These are phyloP conservation scores for Mortierella sp. DNA, from an alignment of 371 early-diverging fungal species.

Conservation along the genomic window DNA sequence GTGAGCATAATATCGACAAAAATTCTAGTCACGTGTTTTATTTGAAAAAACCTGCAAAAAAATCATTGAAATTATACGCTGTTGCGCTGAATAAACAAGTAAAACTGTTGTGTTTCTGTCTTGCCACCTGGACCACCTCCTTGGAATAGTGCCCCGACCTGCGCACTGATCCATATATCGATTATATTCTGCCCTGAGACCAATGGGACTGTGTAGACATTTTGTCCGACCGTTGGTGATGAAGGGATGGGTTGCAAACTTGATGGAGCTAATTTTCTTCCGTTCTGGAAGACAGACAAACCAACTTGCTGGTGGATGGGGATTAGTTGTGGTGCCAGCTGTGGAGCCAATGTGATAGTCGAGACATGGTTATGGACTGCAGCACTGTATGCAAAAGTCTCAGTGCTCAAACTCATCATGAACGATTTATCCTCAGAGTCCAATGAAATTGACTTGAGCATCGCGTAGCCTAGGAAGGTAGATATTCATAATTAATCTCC, in stretches of 20 bases:
- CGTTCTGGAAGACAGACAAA: constrained; percentile 53
- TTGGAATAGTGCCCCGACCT: constrained; percentile 49
- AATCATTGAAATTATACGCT: constrained; percentile 12
- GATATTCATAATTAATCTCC: background rate
- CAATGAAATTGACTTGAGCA: constrained; percentile 45
- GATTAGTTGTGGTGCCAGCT: constrained; percentile 41
- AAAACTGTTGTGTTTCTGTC: constrained; percentile 53
- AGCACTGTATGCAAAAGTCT: constrained; percentile 41
- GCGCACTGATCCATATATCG: constrained; percentile 55
- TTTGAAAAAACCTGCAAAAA: background rate
- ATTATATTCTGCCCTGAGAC: constrained; percentile 41
- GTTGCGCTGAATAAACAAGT: constrained; percentile 47
- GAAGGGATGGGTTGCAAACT: constrained; percentile 25
- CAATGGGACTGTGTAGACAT: constrained; percentile 44
- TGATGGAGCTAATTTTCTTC: constrained; percentile 41
- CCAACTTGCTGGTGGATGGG: constrained; percentile 52
- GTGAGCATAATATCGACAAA: background rate
- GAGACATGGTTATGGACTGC: constrained; percentile 33
- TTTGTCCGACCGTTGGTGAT: constrained; percentile 40
- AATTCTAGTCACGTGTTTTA: constrained; percentile 13
- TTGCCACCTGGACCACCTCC: constrained; percentile 49
- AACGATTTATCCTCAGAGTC: constrained; percentile 53
- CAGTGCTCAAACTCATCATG: constrained; percentile 42
- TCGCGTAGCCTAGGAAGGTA: constrained; percentile 36
- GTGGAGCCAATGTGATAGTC: constrained; percentile 31